Evolutionary conservation across 495 filamentous ascomycete species (phyloP), one percentile per base, ranked within the genome.

Genomic region (Neurospora discreta): DNA sequence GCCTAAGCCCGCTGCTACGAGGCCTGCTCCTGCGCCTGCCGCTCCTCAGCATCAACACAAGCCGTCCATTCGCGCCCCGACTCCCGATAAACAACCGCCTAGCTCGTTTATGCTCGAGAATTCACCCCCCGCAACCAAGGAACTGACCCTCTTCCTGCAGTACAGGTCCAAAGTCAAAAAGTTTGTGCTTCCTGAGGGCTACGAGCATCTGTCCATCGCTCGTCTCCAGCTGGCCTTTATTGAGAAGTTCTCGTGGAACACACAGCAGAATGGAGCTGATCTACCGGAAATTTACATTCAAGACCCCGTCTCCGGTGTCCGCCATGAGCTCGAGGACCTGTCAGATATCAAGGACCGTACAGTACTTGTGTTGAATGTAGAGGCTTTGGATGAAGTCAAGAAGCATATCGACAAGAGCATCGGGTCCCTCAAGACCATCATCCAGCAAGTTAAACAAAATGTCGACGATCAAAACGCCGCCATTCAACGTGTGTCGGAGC

Each of bases 161-260:
- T 97, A 98, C 81, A 97, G 94, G 76, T 95, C 90, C 73, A 94
- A 95, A 77, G 95, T 98, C 72, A 98, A 98, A 82, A 98, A 98
- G 76, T 97, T 94, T 77, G 88, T 97, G 9, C 87, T 99, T 13
- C 82, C 92, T 3, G 94, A 95, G 76, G 94, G 94, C 5, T 90
- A 89, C 71, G 87, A 89, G 11, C 93, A 92, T 60, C 84, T 99
- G 18, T 93, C 94, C 23, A 89, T 97, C 70, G 93, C 92, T 11
- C 87, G 93, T 13, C 82, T 99, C 71, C 95, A 98, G 77, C 86
- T 98, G 40, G 94, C 95, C n/a, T 99, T 99, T 79, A 99, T 99
- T 75, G 96, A 98, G 74, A 98, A 98, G 76, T 99, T 99, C 76
- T 93, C 94, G 8, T 99, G 97, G 93, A 98, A 95, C 75, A 97